Percentiles rank a stretch among this genome's conserved stretches.
phyloP scores from a whole-genome alignment of 2,329 filamentous ascomycete genomes.

The Fusarium pseudograminearum region DNA sequence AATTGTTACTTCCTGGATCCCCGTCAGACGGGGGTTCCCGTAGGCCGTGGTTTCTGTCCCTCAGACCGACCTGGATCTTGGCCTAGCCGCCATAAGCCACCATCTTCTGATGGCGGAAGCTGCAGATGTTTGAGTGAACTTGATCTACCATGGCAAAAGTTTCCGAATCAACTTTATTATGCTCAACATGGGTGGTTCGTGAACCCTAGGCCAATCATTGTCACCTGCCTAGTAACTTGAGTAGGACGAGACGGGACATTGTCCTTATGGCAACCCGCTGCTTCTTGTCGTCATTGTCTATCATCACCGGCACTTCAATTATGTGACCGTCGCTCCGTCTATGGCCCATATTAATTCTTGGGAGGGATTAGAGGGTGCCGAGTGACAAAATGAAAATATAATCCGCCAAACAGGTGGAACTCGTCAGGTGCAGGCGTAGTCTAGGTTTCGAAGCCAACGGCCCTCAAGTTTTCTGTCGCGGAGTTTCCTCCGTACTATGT shows the following conservation, averaged over 20 bases:
- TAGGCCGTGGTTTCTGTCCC: neutral
- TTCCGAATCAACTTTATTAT: neutral
- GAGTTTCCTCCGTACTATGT: neutral
- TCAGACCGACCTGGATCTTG: neutral
- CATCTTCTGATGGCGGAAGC: neutral
- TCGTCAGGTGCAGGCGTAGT: slow-evolving; percentile 14
- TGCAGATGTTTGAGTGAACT: neutral
- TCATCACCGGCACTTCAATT: slow-evolving; percentile 32
- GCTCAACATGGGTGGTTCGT: slow-evolving; percentile 1
- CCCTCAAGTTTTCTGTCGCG: slow-evolving; percentile 19
- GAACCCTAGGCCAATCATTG: neutral
- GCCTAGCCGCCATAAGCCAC: neutral
- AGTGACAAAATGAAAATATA: slow-evolving; percentile 23
- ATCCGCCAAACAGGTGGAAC: slow-evolving; percentile 11
- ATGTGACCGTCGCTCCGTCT: slow-evolving; percentile 13
- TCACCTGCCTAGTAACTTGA: neutral
- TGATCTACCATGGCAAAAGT: slow-evolving; percentile 4
- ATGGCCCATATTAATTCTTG: slow-evolving; percentile 12
- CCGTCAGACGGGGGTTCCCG: slow-evolving; percentile 24
- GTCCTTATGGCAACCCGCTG: slow-evolving; percentile 3
- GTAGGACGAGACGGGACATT: slow-evolving; percentile 2
- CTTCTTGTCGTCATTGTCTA: slow-evolving; percentile 32
- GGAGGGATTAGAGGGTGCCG: slow-evolving; percentile 9
- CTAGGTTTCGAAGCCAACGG: slow-evolving; percentile 3
- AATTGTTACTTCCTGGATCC: slow-evolving; percentile 12